Evolutionary conservation across 2,329 filamentous ascomycete species (phyloP), one percentile per base, ranked within the genome.

Genomic region (Colletotrichum sp.): DNA sequence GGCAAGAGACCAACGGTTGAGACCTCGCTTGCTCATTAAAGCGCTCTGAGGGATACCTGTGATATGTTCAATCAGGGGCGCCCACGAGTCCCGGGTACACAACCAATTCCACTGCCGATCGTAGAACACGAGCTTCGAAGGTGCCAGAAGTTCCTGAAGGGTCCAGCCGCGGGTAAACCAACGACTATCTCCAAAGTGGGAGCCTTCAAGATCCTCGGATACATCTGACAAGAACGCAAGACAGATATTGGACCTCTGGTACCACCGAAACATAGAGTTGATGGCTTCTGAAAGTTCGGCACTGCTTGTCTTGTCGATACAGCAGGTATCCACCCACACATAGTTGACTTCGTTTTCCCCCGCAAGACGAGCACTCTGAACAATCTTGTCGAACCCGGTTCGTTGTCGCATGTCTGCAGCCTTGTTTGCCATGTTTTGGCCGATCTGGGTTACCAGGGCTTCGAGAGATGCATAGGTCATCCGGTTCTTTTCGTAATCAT

Each of bases 291-390:
- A 80, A 1, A 84, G 76, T 68, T 85, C 84, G 1, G 81, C 79
- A 32, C 79, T 81, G 69, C 80, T 83, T 4, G 71, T 76, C 69
- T 84, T 83, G 71, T 85, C 82, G 69, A 86, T 78, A 28, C 84
- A 84, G 79, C 84, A 84, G 5, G 80, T 85, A 67, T 85, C 85
- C 9, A 85, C 77, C 84, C 85, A 86, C 16, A 82, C 72, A 69
- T 83, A 28, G 26, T 26, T 26, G 26, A 26, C 26, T 26, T 26
- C 26, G 26, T 26, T 26, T 26, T 26, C 26, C 26, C 4, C 5
- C 26, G 26, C 26, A 28, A 28, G 26, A 28, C 26, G 26, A 28
- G 30, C 30, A 10, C 30, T 32, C 4, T 32, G 4, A 12, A 32
- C 10, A 12, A 80, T 71, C 63, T 79, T 79, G 16, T 64, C 59